Evolutionary conservation across 129 eudicot species (phyloP).

Genomic region (Calendula officinalis): DNA sequence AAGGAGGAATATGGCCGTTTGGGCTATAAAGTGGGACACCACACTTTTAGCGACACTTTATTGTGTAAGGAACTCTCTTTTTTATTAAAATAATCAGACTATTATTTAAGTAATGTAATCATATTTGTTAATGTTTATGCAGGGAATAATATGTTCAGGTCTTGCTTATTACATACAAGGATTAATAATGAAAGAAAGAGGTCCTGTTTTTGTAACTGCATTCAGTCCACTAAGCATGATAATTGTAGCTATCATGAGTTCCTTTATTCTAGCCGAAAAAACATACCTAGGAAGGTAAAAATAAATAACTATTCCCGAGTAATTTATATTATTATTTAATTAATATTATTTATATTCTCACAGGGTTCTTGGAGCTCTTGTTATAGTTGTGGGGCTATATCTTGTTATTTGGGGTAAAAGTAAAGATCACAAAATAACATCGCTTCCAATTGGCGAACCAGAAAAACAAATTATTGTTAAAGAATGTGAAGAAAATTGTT

Average conservation of each 20-base stretch:
- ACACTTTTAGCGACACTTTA: constrained; percentile 71
- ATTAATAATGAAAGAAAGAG: constrained; percentile 71
- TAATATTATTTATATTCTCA: constrained; percentile 13
- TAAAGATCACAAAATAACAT: constrained; percentile 46
- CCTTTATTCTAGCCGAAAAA: constrained; percentile 65
- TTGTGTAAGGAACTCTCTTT: constrained; percentile 58
- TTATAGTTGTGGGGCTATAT: constrained; percentile 73
- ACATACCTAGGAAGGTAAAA: constrained; percentile 70
- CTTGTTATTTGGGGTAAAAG: constrained; percentile 90
- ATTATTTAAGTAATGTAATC: not conserved
- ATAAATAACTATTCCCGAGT: not conserved
- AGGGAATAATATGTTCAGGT: constrained; percentile 84
- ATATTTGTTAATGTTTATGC: constrained; percentile 27
- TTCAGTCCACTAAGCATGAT: constrained; percentile 82
- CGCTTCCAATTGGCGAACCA: constrained; percentile 28
- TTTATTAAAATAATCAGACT: not conserved
- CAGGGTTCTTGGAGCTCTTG: constrained; percentile 77
- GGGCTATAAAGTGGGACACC: constrained; percentile 80
- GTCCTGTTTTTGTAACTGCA: constrained; percentile 86
- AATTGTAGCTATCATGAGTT: constrained; percentile 63
- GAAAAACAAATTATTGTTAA: constrained; percentile 24
- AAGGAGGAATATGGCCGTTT: constrained; percentile 61
- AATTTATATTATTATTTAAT: no score
- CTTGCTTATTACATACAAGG: constrained; percentile 90
- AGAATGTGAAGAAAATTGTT: constrained; percentile 17